A percentile compares a stretch with the other conserved stretches of the same genome.
Conservation (phyloP, 768 basidiomycete species). For the Suillus ampliporus region DNA sequence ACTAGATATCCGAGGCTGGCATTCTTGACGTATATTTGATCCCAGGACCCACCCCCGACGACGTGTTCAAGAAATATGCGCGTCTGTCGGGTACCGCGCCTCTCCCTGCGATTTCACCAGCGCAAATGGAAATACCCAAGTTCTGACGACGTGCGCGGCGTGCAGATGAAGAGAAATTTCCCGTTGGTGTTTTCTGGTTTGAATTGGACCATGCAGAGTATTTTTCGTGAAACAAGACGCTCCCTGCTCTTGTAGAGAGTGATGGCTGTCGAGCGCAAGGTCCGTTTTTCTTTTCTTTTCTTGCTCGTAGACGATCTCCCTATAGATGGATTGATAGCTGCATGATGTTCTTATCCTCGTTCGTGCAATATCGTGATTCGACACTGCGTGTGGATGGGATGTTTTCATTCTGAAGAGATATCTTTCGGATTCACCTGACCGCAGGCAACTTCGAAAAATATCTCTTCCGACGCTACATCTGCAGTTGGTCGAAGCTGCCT, state of each 20-base stretch:
- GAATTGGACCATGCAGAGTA: constrained; percentile 97
- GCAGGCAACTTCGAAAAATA: too few species aligned
- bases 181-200: constrained; percentile 96
- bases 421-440: too few species aligned
- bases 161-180: constrained; percentile 94
- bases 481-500: too few species aligned
- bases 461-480: too few species aligned
- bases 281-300: constrained; percentile 29
- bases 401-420: too few species aligned
- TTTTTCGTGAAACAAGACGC: constrained; percentile 94
- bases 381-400: too few species aligned
- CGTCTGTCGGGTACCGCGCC: constrained; percentile 83
- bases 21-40: constrained; percentile 94
- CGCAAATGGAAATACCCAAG: constrained; percentile 98
- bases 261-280: constrained; percentile 88
- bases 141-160: constrained; percentile 83
- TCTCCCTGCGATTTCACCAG: constrained; percentile 93
- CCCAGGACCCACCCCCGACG: constrained; percentile 85
- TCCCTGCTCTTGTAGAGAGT: constrained; percentile 93
- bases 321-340: too few species aligned
- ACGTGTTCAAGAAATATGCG: constrained; percentile 87
- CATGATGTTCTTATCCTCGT: too few species aligned
- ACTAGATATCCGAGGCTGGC: constrained; percentile 98
- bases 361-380: too few species aligned
- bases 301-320: too few species aligned